Base-by-base conservation (phyloP, 2,329 filamentous ascomycete species). In the Fusarium annulatum region DNA sequence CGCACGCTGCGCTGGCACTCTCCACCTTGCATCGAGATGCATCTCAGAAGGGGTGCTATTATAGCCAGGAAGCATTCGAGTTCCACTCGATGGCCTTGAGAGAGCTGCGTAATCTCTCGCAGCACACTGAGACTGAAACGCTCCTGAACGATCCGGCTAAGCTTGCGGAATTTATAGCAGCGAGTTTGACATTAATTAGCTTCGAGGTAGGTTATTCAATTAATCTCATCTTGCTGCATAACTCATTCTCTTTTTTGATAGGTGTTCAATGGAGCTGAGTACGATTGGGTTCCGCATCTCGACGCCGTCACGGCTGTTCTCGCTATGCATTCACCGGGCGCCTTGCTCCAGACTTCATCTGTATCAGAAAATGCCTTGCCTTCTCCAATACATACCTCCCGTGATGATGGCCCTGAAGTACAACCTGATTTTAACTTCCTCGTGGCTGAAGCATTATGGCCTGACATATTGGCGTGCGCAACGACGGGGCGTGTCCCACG, bases 221-320 rank as follows among this genome's bases (percentile, higher is more conserved):
- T 3, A 14, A 0, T 2, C 16, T 15, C 7, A 16, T 42, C 9
- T 19, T 46, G 8, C 23, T 28, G 18, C 7, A 18, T 19, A 9
- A 46, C 5, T 19, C 9, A 8, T 19, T 1, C 7, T 0, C 5
- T 4, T 1, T 9, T 26, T 6, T 28, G 0, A 15, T 7, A 61
- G 46, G 58, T 61, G 1, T 61, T 61, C 2, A 43, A 61, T 42
- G 46, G 46, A 7, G 38, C 28, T 14, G 58, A 53, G 33, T 61
- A 42, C 4, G 46, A 61, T 11, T 61, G 46, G 58, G 12, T 53
- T 11, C 58, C n/a, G 10, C 58, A 53, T 3, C 46, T 61, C 14
- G 58, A 53, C 16, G 58, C 58, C 3, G 36, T 61, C 5, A 61
- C 46, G 18, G n/a, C 46, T 36, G 28, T 61, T 9, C 36, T 61